Base-by-base conservation (phyloP, 306 rosid species). In the Nissolia schottii region DNA sequence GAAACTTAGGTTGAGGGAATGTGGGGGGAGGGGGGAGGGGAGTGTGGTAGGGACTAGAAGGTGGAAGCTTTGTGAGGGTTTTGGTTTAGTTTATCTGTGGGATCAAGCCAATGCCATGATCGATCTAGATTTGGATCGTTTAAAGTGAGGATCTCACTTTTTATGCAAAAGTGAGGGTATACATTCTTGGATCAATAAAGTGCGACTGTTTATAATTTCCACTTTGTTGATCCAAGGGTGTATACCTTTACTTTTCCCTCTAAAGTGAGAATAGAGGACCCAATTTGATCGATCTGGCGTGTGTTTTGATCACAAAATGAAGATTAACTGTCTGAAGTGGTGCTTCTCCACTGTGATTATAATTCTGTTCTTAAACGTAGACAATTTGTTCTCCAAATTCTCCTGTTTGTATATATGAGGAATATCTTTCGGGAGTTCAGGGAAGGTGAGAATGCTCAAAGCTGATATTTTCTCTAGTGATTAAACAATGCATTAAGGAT, bases 21-120 rank as follows among this genome's bases (percentile, higher is more conserved):
- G 29, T 54, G 64, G 28, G 12, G 29, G 61, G 64, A 37, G 12
- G 51, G 11, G 64, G 13, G 29, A 45, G 7, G n/a, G n/a, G n/a
- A n/a, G 46, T 32, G 67, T 32, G 32, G 23, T 14, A 5, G 15
- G 14, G 12, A 40, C n/a, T 9, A 8, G 28, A 24, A 65, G 61
- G 3, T 76, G 35, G 27, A 31, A 48, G 18, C 43, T 59, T 59
- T 71, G 37, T 27, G 56, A n/a, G 45, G 53, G 41, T 37, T 71
- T 76, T 65, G 23, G 53, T 64, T 78, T 29, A 19, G n/a, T 41
- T 41, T 32, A 8, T 49, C 73, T 45, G 25, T 60, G 53, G 56
- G 25, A 61, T 57, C 28, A 61, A 25, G 48, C 14, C n/a, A n/a
- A n/a, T n/a, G n/a, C n/a, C n/a, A n/a, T n/a, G n/a, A n/a, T n/a